Conservation (phyloP, 306 rosid species). For the Psophocarpus tetragonolobus region DNA sequence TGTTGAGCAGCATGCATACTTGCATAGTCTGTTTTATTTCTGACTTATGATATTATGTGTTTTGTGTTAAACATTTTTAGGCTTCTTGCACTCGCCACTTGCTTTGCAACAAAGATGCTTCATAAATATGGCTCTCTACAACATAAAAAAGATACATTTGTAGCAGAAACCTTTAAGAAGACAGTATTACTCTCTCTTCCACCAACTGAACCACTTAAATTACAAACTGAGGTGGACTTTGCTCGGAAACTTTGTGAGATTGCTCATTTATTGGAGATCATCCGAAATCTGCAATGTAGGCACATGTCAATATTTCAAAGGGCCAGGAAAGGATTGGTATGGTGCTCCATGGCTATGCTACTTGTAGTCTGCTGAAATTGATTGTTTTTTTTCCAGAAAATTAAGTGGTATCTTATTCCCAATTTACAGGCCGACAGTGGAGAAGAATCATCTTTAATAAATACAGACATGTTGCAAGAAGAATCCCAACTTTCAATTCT, state of each 20-base stretch:
- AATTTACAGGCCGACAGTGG: constrained; percentile 64
- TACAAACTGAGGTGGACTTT: constrained; percentile 51
- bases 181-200: constrained; percentile 57
- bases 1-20: constrained; percentile 8
- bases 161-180: constrained; percentile 40
- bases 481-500: constrained; percentile 55
- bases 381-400: constrained; percentile 8
- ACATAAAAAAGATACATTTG: constrained; percentile 46
- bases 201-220: constrained; percentile 49
- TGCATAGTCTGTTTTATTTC: not conserved
- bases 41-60: constrained; percentile 28
- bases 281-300: constrained; percentile 76
- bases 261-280: constrained; percentile 90
- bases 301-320: constrained; percentile 71
- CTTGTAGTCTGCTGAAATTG: constrained; percentile 13
- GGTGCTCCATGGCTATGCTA: constrained; percentile 34
- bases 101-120: constrained; percentile 88
- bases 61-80: constrained; percentile 46
- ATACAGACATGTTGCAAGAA: constrained; percentile 53
- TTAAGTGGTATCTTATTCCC: constrained; percentile 31
- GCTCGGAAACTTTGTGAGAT: constrained; percentile 75
- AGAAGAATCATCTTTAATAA: constrained; percentile 45
- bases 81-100: constrained; percentile 82
- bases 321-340: constrained; percentile 76
- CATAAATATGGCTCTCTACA: constrained; percentile 74